Base-by-base conservation (phyloP, 345 rosid genomes). In the Hibiscus mutabilis region DNA sequence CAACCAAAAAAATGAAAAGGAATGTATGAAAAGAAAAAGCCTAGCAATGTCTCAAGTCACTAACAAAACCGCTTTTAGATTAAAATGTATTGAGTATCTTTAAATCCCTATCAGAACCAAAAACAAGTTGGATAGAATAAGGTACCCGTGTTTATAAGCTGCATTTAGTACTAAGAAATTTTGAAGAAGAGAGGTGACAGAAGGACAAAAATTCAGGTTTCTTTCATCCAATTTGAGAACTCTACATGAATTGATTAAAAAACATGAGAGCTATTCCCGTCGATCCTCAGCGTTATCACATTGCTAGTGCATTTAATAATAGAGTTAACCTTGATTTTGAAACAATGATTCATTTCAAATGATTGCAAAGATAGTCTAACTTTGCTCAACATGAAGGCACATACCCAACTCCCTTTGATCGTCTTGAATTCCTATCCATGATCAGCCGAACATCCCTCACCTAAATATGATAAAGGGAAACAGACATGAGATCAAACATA, bases 361-460 rank as follows among this genome's bases (percentile, higher is more conserved):
- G 82, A 77, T 64, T 81, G 73, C 77, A 52, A 74, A 77, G 68
- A 72, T 69, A 77, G 64, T 52, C 15, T 64, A 57, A 61, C 75
- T 70, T 29, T 40, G 13, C 4, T 63, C 25, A 67, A 55, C 47
- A 60, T 69, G 65, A 65, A 79, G 24, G 60, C 25, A 82, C 94
- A 80, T 91, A 91, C 98, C 98, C 98, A 84, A 93, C 98, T 79
- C 98, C 98, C 80, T 88, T 93, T 47, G 98, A 93, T 67, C 97
- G 78, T 75, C 98, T 86, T 60, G 98, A 93, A 77, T 91, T 93
- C 79, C 98, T 86, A 74, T 93, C 98, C 97, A 93, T 88, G 82
- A 93, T 93, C 82, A 93, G 75, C n/a, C 96, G 92, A 27, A 93
- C 98, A 74, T 93, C 98, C 83, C 98, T 89, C 70, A 93, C 98